Conservation (phyloP, 1,139 yeast genomes). For the Entelexis paramagnoliae region DNA sequence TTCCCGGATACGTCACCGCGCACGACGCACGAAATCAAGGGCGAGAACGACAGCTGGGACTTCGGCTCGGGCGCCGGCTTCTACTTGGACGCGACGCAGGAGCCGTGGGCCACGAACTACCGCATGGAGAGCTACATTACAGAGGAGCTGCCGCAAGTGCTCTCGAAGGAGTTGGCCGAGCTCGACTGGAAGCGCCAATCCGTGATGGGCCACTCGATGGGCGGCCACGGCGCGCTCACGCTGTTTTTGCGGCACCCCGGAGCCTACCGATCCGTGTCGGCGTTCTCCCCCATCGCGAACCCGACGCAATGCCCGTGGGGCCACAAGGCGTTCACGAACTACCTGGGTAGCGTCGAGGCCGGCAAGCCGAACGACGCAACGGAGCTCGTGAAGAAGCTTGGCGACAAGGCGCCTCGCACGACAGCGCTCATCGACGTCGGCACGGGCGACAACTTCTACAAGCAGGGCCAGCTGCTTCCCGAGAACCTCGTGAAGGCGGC, state of each 20-base stretch:
- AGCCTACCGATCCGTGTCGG: slow-evolving; percentile 69
- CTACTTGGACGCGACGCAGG: slow-evolving; percentile 71
- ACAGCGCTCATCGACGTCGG: slow-evolving; percentile 80
- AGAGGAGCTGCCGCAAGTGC: slow-evolving; percentile 55
- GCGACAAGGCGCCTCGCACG: slow-evolving; percentile 43
- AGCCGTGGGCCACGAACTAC: slow-evolving; percentile 63
- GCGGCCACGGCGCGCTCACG: slow-evolving; percentile 86
- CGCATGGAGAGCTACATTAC: slow-evolving; percentile 79
- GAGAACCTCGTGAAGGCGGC: slow-evolving; percentile 62
- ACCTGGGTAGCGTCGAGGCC: slow-evolving; percentile 42
- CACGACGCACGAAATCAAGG: slow-evolving; percentile 47
- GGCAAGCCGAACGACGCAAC: slow-evolving; percentile 82
- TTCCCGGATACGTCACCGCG: slow-evolving; percentile 97
- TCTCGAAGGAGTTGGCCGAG: slow-evolving; percentile 26
- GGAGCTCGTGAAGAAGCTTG: slow-evolving; percentile 43
- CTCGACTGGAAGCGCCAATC: slow-evolving; percentile 54
- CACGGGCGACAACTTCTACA: slow-evolving; percentile 58
- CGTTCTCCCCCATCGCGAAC: slow-evolving; percentile 82
- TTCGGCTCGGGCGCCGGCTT: slow-evolving; percentile 96
- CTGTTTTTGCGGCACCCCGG: slow-evolving; percentile 68
- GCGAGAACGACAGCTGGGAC: slow-evolving; percentile 79
- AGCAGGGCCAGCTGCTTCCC: slow-evolving; percentile 63
- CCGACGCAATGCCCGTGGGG: slow-evolving; percentile 82
- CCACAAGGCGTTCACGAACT: slow-evolving; percentile 65
- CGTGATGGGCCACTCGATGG: slow-evolving; percentile 95